Percentiles rank a stretch among this genome's conserved stretches.
phyloP scores from a whole-genome alignment of 345 rosid genomes.

The Psidium guajava region DNA sequence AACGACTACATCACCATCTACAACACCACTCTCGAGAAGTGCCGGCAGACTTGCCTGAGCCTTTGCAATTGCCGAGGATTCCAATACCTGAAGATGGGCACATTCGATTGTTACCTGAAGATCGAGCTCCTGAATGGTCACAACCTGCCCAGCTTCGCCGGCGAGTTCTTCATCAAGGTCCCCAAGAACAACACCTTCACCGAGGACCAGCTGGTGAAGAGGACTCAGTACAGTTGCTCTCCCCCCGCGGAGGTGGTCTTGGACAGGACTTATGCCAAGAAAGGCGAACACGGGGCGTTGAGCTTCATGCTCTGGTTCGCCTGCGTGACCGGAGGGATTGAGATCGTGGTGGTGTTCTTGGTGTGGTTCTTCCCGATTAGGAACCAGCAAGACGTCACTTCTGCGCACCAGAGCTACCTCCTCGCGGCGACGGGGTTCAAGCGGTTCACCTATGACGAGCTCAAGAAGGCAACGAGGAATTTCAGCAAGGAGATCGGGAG shows the following conservation, averaged over 20 bases:
- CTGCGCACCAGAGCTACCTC: conserved; percentile 1
- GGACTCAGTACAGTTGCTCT: background rate
- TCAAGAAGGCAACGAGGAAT: conserved; percentile 15
- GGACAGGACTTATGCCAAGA: conserved; percentile 5
- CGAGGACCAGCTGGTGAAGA: background rate
- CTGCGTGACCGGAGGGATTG: conserved; percentile 11
- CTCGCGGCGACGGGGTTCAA: conserved; percentile 13
- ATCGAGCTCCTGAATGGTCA: conserved; percentile 9
- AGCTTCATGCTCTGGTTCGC: conserved; percentile 20
- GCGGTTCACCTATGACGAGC: conserved; percentile 17
- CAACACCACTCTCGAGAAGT: background rate
- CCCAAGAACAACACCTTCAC: conserved; percentile 2
- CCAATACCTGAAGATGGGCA: background rate
- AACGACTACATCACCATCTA: background rate
- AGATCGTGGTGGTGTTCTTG: conserved; percentile 9
- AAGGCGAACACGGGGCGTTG: background rate
- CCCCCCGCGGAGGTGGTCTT: background rate
- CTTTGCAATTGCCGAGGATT: conserved; percentile 16
- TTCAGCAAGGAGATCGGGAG: conserved; percentile 24
- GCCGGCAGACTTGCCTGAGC: conserved; percentile 1
- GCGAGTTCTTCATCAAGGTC: conserved; percentile 12
- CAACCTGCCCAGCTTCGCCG: conserved; percentile 2
- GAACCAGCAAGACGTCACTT: background rate
- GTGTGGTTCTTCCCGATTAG: conserved; percentile 13
- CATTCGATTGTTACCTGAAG: conserved; percentile 9